A percentile compares a stretch with the other conserved stretches of the same genome.
Evolutionary conservation across 2,329 filamentous ascomycete genomes (phyloP).

Genomic region (Rutstroemia sp.): DNA sequence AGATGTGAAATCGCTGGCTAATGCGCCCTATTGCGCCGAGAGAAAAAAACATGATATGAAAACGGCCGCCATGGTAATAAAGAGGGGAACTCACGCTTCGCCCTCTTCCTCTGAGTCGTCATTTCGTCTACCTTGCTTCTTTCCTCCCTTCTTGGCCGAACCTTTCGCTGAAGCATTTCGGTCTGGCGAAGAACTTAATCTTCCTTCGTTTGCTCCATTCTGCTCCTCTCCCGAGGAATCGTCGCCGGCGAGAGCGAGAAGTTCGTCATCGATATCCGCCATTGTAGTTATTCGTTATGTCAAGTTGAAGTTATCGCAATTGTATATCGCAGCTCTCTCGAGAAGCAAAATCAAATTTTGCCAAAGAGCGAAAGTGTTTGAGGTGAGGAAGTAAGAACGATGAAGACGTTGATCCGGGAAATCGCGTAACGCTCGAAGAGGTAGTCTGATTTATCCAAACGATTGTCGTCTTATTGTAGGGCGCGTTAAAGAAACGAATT

Average conservation of each 20-base stretch:
- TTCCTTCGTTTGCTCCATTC: slow-evolving; percentile 39
- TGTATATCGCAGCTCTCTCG: too few species aligned
- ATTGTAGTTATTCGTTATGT: slow-evolving; percentile 39
- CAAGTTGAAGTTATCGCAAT: too few species aligned
- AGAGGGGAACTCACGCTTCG: slow-evolving; percentile 61
- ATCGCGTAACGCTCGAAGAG: too few species aligned
- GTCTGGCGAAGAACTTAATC: slow-evolving; percentile 45
- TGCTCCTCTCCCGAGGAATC: slow-evolving; percentile 52
- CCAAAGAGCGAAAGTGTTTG: too few species aligned
- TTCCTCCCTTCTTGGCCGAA: slow-evolving; percentile 43
- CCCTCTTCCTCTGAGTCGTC: slow-evolving; percentile 70
- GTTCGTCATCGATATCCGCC: slow-evolving; percentile 88
- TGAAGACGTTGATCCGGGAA: too few species aligned
- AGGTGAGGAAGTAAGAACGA: too few species aligned
- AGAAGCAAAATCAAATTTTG: too few species aligned
- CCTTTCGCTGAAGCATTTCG: slow-evolving; percentile 31
- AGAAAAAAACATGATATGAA: neutral
- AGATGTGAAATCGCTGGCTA: neutral
- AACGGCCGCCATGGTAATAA: neutral
- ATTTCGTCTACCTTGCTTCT: slow-evolving; percentile 37
- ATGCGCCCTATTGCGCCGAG: neutral
- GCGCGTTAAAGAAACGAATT: too few species aligned
- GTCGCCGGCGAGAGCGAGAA: slow-evolving; percentile 85
- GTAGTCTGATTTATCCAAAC: too few species aligned
- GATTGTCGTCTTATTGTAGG: too few species aligned